phyloP scores from a whole-genome alignment of 2,329 filamentous ascomycete species.

The Neocucurbitaria cava region DNA sequence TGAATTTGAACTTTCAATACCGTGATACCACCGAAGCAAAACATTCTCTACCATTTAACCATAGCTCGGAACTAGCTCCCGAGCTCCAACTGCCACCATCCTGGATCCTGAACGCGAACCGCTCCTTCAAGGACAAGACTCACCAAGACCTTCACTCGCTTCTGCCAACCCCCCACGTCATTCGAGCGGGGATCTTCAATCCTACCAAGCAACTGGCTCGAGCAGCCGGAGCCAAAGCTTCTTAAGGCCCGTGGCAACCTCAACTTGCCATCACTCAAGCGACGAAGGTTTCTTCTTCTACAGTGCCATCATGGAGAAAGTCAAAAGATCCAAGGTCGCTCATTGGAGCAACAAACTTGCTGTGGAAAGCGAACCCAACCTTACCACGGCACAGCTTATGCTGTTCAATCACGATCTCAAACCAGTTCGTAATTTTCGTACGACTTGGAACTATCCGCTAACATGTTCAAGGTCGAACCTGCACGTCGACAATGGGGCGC shows the following conservation, averaged over 20 bases:
- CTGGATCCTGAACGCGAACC: constrained; percentile 35
- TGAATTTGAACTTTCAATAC: neutral
- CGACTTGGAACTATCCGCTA: neutral
- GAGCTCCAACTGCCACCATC: constrained; percentile 5
- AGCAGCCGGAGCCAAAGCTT: constrained; percentile 27
- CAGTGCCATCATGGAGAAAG: constrained; percentile 50
- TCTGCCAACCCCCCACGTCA: constrained; percentile 37
- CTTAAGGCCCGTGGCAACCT: constrained; percentile 28
- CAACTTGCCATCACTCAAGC: constrained; percentile 21
- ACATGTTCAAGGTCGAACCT: constrained; percentile 66
- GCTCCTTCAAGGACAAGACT: constrained; percentile 26
- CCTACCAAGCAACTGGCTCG: constrained; percentile 25
- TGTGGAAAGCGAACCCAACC: constrained; percentile 76
- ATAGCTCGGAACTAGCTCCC: neutral
- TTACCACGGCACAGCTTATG: constrained; percentile 82
- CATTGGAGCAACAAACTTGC: constrained; percentile 65
- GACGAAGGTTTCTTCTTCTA: constrained; percentile 16
- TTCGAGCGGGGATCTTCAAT: constrained; percentile 30
- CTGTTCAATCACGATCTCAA: constrained; percentile 85
- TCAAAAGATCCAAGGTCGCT: constrained; percentile 47
- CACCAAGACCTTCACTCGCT: constrained; percentile 20
- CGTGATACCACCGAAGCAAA: neutral
- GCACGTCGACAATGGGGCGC: constrained; percentile 81
- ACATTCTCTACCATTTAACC: neutral
- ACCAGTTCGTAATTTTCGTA: constrained; percentile 38